phyloP scores from a whole-genome alignment of 306 rosid species.

The Vicia sativa region DNA sequence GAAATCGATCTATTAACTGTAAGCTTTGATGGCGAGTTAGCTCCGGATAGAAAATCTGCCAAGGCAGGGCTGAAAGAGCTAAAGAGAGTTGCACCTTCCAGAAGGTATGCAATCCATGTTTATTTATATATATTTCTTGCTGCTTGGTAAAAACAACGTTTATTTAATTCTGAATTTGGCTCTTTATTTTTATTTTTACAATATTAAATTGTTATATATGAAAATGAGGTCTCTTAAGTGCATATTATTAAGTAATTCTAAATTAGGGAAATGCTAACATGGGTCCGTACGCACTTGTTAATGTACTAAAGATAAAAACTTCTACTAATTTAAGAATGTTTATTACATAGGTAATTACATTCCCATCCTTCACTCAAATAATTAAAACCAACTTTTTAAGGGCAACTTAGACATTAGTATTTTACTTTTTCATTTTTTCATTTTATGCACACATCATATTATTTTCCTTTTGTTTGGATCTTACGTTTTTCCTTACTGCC shows the following conservation, averaged over 20 bases:
- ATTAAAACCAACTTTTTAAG: too few species aligned
- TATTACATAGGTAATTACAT: too few species aligned
- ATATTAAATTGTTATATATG: background rate
- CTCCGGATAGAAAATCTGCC: slow-evolving; percentile 89
- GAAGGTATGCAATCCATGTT: slow-evolving; percentile 58
- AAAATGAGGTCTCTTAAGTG: slow-evolving; percentile 12
- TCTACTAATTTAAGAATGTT: too few species aligned
- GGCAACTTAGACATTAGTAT: too few species aligned
- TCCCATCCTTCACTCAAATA: too few species aligned
- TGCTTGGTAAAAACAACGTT: background rate
- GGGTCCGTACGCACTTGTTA: too few species aligned
- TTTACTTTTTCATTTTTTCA: too few species aligned
- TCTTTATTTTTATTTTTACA: background rate
- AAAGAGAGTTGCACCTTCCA: slow-evolving; percentile 74
- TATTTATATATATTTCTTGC: slow-evolving; percentile 3
- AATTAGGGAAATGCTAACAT: too few species aligned
- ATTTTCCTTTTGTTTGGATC: background rate
- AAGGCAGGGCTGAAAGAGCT: slow-evolving; percentile 78
- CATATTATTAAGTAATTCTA: slow-evolving; percentile 5
- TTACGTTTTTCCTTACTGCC: background rate
- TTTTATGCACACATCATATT: too few species aligned
- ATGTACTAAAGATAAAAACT: too few species aligned
- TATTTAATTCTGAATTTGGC: slow-evolving; percentile 2
- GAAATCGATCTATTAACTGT: slow-evolving; percentile 90
- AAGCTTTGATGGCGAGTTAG: slow-evolving; percentile 82